Base-by-base conservation (phyloP, 202 grass and related monocot genomes). In the Bolboschoenoplectus hybrid region DNA sequence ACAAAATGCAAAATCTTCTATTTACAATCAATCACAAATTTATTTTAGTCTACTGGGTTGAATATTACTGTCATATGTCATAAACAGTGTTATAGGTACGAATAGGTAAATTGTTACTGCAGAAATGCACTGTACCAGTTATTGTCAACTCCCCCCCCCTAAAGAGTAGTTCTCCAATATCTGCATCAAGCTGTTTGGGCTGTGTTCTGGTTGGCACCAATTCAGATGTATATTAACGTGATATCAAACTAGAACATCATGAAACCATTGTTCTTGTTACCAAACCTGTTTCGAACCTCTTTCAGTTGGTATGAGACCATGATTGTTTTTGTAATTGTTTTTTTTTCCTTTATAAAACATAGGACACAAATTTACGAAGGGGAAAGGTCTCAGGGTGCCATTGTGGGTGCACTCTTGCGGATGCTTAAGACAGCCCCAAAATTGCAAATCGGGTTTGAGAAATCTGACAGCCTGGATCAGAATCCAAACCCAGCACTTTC, bases 401-500 rank as follows among this genome's bases (percentile, higher is more conserved):
- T 88, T 62, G 88, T 97, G n/a, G 93, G 89, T 83, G 82, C 66
- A 68, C 86, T 95, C 16, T 55, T 93, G 51, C 88, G 45, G 78
- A 89, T 93, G 86, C 88, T 97, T 20, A 87, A 91, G 85, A 85
- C 61, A 17, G 91, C 95, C 2, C 80, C 88, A 5, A 73, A 90
- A 58, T 89, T 97, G 67, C 86, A 87, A 85, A 93, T 88, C 74
- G 16, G 81, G 88, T 85, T 60, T 0, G 85, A 91, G 81, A 91
- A 91, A 91, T 84, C 80, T 61, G 77, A 73, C n/a, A 63, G n/a
- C 14, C n/a, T 0, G 9, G 70, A 74, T 91, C 84, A 68, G 87
- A 85, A 84, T 89, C 88, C 67, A 62, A 80, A 62, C 45, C 73
- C 89, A 4, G 9, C 49, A n/a, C 52, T 65, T n/a, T 63, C 86